phyloP scores from a whole-genome alignment of 2,329 filamentous ascomycete species.

The Capronia epimyces region DNA sequence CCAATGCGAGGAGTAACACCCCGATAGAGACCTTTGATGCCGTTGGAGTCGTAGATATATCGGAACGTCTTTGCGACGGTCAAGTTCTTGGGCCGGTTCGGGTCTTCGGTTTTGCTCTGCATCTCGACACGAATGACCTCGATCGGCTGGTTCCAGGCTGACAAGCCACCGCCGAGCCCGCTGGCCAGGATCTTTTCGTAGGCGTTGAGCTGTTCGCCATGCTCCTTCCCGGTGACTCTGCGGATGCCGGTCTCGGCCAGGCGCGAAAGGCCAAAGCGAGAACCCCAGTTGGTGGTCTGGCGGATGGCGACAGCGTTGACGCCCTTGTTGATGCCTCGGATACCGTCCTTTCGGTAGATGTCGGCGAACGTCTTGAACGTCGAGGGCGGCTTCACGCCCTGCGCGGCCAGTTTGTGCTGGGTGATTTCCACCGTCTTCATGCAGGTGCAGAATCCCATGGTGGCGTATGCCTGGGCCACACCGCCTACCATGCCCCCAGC shows the following conservation, averaged over 20 bases:
- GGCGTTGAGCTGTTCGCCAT: constrained; percentile 69
- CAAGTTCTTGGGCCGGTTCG: constrained; percentile 98
- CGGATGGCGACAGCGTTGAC: constrained; percentile 98
- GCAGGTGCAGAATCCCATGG: constrained; percentile 99
- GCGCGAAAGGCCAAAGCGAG: constrained; percentile 86
- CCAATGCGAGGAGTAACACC: constrained; percentile 91
- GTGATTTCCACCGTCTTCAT: constrained; percentile 99
- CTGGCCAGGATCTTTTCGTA: constrained; percentile 85
- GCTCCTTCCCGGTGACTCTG: constrained; percentile 67
- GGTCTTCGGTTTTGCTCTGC: constrained; percentile 98
- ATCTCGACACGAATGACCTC: constrained; percentile 99
- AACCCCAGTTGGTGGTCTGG: constrained; percentile 99
- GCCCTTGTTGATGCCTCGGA: constrained; percentile 94
- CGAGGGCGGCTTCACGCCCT: constrained; percentile 77
- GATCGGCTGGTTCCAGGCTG: constrained; percentile 98
- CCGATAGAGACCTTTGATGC: constrained; percentile 87
- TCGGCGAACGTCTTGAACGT: constrained; percentile 95
- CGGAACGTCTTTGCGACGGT: constrained; percentile 74
- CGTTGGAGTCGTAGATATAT: constrained; percentile 90
- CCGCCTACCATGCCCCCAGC: constrained; percentile 85
- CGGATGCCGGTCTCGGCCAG: constrained; percentile 88
- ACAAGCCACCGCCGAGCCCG: constrained; percentile 83
- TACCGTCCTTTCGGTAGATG: constrained; percentile 91
- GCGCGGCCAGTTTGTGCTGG: constrained; percentile 85
- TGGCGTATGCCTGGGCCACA: constrained; percentile 96